A percentile compares a stretch with the other conserved stretches of the same genome.
Conservation (phyloP, 768 basidiomycete species). For the Tulasnella sp. region DNA sequence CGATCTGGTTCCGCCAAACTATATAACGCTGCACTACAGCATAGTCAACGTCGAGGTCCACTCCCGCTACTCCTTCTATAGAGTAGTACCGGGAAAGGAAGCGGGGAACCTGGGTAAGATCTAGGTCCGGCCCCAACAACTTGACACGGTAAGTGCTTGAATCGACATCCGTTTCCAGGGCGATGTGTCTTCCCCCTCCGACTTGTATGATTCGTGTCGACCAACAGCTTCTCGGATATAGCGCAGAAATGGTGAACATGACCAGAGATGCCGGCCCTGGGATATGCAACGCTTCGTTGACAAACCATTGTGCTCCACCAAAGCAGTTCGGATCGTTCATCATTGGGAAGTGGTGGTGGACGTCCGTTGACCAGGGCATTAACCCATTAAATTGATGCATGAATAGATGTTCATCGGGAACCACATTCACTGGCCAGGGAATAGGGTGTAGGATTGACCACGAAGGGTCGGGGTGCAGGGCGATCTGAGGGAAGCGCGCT, state of each 20-base stretch:
- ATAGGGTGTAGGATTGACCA: not conserved
- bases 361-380: not conserved
- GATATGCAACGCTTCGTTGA: not conserved
- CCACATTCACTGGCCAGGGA: not conserved
- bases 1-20: no score
- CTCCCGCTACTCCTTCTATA: no score
- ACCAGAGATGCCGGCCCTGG: not conserved
- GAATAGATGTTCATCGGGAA: not conserved
- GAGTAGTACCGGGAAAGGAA: no score
- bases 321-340: not conserved
- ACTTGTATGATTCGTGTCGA: no score
- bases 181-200: no score
- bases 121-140: no score
- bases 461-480: not conserved
- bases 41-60: no score
- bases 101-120: no score
- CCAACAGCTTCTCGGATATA: not conserved
- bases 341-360: not conserved
- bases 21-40: no score
- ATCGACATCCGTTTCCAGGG: not conserved
- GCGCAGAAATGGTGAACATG: not conserved
- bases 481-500: not conserved
- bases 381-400: not conserved
- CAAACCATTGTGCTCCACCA: not conserved
- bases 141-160: not conserved